Conservation (phyloP, 139 green algal genomes). For the Chlamydomonas incerta region DNA sequence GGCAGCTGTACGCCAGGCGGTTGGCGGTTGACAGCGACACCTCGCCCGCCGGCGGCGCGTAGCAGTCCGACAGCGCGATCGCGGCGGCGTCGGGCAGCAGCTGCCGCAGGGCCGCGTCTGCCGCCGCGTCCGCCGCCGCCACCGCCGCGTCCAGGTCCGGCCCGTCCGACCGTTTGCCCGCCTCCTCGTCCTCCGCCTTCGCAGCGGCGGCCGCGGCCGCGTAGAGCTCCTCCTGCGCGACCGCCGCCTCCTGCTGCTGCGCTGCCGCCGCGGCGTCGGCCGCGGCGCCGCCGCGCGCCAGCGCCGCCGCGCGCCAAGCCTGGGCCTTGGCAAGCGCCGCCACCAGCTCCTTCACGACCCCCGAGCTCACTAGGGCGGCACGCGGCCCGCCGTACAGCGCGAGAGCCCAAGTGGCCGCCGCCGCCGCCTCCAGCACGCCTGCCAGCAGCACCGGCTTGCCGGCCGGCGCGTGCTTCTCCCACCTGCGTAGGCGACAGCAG, state of each 20-base stretch:
- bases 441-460: constrained; percentile 2
- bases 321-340: neutral
- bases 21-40: constrained; percentile 40
- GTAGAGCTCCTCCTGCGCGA: neutral
- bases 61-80: neutral
- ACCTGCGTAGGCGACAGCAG: no score
- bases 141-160: neutral
- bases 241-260: neutral
- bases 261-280: neutral
- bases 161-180: neutral
- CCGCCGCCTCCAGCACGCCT: constrained; percentile 24
- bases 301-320: neutral
- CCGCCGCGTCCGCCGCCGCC: constrained; percentile 14
- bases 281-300: neutral
- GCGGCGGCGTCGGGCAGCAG: neutral
- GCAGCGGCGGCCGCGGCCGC: neutral
- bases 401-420: constrained; percentile 36
- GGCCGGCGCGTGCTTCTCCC: constrained; percentile 26
- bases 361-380: constrained; percentile 12
- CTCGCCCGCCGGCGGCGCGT: constrained; percentile 4
- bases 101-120: neutral
- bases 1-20: constrained; percentile 43
- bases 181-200: neutral
- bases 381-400: constrained; percentile 17
- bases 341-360: constrained; percentile 25